These are phyloP conservation scores for Hypoxylon sp. DNA, from an alignment of 2,329 filamentous ascomycete species.

Conservation along the genomic window DNA sequence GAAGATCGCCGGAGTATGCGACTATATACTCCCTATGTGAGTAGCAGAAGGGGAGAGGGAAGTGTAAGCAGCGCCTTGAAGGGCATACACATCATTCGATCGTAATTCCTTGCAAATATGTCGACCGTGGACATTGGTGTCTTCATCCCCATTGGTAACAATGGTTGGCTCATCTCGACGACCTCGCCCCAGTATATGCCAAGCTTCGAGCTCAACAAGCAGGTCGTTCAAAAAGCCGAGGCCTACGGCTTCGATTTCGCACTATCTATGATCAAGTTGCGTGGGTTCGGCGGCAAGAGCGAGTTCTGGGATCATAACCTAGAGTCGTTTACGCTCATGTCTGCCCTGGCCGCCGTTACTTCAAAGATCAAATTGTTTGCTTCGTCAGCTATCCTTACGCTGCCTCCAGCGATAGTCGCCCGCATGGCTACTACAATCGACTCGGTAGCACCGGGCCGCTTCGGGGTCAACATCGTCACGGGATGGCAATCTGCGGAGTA, in stretches of 20 bases:
- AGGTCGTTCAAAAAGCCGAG: slow-evolving; percentile 53
- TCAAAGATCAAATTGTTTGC: slow-evolving; percentile 55
- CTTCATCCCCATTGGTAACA: slow-evolving; percentile 54
- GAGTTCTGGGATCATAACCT: slow-evolving; percentile 56
- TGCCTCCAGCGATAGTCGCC: slow-evolving; percentile 53
- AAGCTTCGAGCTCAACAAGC: slow-evolving; percentile 53
- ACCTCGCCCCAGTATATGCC: slow-evolving; percentile 54
- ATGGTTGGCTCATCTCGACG: slow-evolving; percentile 55
- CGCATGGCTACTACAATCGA: slow-evolving; percentile 55
- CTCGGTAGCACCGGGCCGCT: slow-evolving; percentile 53
- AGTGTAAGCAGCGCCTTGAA: neutral
- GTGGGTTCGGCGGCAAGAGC: slow-evolving; percentile 53
- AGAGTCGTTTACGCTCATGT: slow-evolving; percentile 55
- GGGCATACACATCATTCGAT: slow-evolving; percentile 10
- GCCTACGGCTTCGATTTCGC: slow-evolving; percentile 53
- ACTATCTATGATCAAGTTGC: slow-evolving; percentile 54
- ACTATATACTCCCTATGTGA: slow-evolving; percentile 7
- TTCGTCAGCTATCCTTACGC: slow-evolving; percentile 52
- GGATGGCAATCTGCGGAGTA: slow-evolving; percentile 56
- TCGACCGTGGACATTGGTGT: slow-evolving; percentile 48
- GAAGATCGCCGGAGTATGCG: slow-evolving; percentile 18
- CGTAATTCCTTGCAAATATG: slow-evolving; percentile 30
- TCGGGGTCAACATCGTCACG: slow-evolving; percentile 55
- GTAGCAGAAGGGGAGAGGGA: neutral
- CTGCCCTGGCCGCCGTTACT: slow-evolving; percentile 54